Evolutionary conservation across 495 filamentous ascomycete species (phyloP).

Genomic region (Terfezia boudieri): DNA sequence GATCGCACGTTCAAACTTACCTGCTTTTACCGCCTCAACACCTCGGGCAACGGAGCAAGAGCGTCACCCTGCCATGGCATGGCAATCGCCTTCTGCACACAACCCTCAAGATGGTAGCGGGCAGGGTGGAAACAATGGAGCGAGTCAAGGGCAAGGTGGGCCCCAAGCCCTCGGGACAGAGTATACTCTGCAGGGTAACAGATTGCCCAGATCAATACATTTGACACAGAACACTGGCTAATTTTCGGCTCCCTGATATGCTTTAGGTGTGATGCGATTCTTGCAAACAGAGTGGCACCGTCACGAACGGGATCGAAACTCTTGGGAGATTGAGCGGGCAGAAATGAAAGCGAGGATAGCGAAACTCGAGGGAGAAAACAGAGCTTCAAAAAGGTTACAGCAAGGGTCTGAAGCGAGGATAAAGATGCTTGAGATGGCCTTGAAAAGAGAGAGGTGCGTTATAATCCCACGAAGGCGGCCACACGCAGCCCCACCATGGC

Average conservation of each 20-base stretch:
- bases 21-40: neutral
- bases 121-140: slow-evolving; percentile 4
- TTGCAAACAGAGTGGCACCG: slow-evolving; percentile 98
- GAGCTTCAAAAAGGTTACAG: slow-evolving; percentile 64
- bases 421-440: slow-evolving; percentile 65
- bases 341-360: slow-evolving; percentile 98
- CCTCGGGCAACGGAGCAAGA: neutral
- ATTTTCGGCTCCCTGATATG: too few relatives aligned
- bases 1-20: neutral
- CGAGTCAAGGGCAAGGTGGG: too few relatives aligned
- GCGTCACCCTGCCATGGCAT: slow-evolving; percentile 9
- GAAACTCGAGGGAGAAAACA: slow-evolving; percentile 70
- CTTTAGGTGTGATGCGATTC: slow-evolving; percentile 89
- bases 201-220: too few relatives aligned
- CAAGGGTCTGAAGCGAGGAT: slow-evolving; percentile 78
- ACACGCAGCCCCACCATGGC: neutral
- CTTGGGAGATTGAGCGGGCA: slow-evolving; percentile 95
- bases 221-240: too few relatives aligned
- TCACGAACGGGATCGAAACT: slow-evolving; percentile 92
- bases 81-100: slow-evolving; percentile 19
- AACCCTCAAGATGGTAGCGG: slow-evolving; percentile 9
- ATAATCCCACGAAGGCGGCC: neutral
- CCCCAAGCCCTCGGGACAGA: slow-evolving; percentile 33
- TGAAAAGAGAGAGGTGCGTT: slow-evolving; percentile 40
- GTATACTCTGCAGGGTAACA: slow-evolving; percentile 83